phyloP scores from a whole-genome alignment of 2,329 filamentous ascomycete genomes.

The Ophiostoma tasmaniense region DNA sequence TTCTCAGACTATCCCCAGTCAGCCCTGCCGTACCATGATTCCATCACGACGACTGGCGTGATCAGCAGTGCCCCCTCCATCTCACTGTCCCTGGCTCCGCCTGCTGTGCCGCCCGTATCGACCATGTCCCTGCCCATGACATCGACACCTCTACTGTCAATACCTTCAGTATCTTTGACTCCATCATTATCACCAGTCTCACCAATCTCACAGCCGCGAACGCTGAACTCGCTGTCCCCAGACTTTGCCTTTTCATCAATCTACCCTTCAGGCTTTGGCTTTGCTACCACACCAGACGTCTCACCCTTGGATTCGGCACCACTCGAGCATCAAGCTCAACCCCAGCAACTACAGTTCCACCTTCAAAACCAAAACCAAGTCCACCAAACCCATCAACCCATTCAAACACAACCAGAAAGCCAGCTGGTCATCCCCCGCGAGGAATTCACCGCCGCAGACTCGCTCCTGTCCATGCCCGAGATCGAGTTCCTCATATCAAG shows the following conservation, averaged over 20 bases:
- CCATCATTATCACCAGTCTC: not conserved
- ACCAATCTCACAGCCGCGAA: not conserved
- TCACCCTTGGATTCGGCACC: not conserved
- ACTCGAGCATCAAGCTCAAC: not conserved
- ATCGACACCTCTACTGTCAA: not conserved
- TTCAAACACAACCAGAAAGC: slow-evolving; percentile 10
- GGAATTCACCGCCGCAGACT: slow-evolving; percentile 28
- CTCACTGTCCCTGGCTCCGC: not conserved
- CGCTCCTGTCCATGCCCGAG: slow-evolving; percentile 29
- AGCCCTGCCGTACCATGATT: not conserved
- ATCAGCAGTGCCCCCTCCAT: not conserved
- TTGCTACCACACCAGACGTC: not conserved
- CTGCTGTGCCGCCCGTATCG: not conserved
- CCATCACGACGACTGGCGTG: not conserved
- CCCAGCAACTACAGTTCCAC: not conserved
- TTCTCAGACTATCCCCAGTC: not conserved
- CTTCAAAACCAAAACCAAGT: not conserved
- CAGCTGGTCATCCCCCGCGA: slow-evolving; percentile 32
- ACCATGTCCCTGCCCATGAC: not conserved
- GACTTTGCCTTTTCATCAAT: not conserved
- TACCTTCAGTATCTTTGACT: not conserved
- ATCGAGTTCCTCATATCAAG: slow-evolving; percentile 26
- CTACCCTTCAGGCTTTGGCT: no score
- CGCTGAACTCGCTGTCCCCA: not conserved
- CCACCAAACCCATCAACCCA: not conserved